Evolutionary conservation across 305 asterid genomes (phyloP).

Genomic region (Fraxinus albicans): DNA sequence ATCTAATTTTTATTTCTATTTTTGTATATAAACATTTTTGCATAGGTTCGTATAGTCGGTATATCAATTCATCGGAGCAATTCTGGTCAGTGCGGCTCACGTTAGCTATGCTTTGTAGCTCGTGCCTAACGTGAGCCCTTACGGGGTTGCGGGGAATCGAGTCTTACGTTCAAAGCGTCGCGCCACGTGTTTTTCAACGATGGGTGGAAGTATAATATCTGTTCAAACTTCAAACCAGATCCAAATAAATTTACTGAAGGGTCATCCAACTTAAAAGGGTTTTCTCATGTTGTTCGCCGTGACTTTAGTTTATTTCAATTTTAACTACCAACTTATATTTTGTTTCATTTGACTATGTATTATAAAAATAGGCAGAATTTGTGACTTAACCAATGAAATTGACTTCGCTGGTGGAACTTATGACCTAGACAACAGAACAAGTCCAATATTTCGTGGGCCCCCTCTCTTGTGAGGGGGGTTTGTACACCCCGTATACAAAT

Average conservation of each 20-base stretch:
- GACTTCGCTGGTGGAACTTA: neutral
- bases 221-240: slow-evolving; percentile 16
- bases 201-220: neutral
- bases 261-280: neutral
- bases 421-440: neutral
- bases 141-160: neutral
- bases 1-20: neutral
- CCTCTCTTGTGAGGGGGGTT: too few species aligned
- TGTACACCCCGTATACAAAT: too few species aligned
- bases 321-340: neutral
- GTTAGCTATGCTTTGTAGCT: neutral
- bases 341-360: neutral
- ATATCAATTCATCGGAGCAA: slow-evolving; percentile 2
- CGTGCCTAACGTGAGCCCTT: slow-evolving; percentile 28
- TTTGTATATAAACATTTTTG: neutral
- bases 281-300: neutral
- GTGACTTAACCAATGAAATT: neutral
- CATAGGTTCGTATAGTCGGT: slow-evolving; percentile 5
- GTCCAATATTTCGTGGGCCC: neutral
- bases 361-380: neutral
- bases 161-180: neutral
- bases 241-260: neutral
- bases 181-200: slow-evolving; percentile 36
- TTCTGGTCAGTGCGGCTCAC: slow-evolving; percentile 21
- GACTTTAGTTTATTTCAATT: neutral